Evolutionary conservation across 371 early-diverging fungal species (phyloP).

Genomic region (Apophysomyces variabilis): DNA sequence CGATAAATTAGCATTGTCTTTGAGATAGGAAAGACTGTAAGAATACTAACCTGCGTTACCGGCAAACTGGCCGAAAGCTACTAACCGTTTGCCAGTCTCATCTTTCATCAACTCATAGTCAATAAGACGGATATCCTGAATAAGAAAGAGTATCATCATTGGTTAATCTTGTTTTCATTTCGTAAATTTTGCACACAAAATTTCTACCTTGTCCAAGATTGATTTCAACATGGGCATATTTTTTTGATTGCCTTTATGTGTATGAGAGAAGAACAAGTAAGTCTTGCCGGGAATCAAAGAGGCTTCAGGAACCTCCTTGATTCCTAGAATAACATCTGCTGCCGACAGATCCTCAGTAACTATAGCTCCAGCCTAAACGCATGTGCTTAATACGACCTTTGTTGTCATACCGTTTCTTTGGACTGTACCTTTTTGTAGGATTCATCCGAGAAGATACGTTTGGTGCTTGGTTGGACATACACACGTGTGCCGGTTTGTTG

Average conservation of each 20-base stretch:
- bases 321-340: constrained; percentile 94
- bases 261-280: constrained; percentile 96
- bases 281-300: constrained; percentile 87
- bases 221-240: constrained; percentile 92
- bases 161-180: background rate
- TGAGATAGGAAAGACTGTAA: background rate
- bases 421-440: constrained; percentile 72
- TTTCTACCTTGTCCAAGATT: constrained; percentile 80
- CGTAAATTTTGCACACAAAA: constrained; percentile 20
- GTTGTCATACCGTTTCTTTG: background rate
- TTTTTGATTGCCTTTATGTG: constrained; percentile 93
- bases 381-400: background rate
- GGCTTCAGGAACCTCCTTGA: constrained; percentile 94
- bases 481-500: constrained; percentile 82
- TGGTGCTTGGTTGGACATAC: constrained; percentile 90
- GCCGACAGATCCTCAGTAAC: constrained; percentile 85
- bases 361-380: constrained; percentile 80
- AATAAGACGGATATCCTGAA: constrained; percentile 85
- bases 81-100: constrained; percentile 75
- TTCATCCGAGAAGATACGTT: constrained; percentile 87
- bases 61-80: constrained; percentile 92
- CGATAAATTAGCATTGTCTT: constrained; percentile 12
- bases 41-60: constrained; percentile 85
- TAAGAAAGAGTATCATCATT: no score
- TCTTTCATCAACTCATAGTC: constrained; percentile 97